Evolutionary conservation across 345 rosid species (phyloP).

Genomic region (Syzygium grande): DNA sequence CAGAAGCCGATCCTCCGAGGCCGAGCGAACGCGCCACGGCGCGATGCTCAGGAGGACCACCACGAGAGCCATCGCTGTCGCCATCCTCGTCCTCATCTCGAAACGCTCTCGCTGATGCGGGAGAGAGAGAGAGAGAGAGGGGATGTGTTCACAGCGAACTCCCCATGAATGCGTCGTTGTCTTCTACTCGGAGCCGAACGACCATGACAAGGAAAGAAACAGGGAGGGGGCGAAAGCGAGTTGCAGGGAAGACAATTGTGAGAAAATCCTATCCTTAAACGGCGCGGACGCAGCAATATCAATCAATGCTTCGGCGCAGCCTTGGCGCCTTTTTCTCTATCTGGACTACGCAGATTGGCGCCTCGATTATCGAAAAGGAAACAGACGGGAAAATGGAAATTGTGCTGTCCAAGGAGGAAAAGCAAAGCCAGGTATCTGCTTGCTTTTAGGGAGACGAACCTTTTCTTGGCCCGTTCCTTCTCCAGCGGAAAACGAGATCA

Average conservation of each 20-base stretch:
- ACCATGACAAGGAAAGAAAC: neutral
- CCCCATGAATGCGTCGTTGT: neutral
- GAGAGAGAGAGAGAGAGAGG: neutral
- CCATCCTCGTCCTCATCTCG: neutral
- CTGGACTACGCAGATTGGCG: neutral
- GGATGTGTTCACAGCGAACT: neutral
- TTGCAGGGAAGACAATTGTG: neutral
- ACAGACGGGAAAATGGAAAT: neutral
- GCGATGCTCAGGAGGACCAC: conserved; percentile 9
- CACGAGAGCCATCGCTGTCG: neutral
- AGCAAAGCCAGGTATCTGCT: neutral
- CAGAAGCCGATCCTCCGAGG: conserved; percentile 23
- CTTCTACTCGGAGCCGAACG: neutral
- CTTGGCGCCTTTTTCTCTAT: neutral
- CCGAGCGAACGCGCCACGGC: conserved; percentile 12
- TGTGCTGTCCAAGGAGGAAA: neutral
- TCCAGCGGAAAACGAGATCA: neutral
- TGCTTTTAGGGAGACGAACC: neutral
- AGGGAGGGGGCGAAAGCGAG: neutral
- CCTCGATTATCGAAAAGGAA: neutral
- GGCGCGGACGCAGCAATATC: neutral
- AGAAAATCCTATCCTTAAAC: neutral
- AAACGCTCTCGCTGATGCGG: neutral
- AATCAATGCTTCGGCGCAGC: neutral
- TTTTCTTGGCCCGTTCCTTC: neutral